Base-by-base conservation (phyloP, 257 asterid species). In the Nicotiana attenuata region DNA sequence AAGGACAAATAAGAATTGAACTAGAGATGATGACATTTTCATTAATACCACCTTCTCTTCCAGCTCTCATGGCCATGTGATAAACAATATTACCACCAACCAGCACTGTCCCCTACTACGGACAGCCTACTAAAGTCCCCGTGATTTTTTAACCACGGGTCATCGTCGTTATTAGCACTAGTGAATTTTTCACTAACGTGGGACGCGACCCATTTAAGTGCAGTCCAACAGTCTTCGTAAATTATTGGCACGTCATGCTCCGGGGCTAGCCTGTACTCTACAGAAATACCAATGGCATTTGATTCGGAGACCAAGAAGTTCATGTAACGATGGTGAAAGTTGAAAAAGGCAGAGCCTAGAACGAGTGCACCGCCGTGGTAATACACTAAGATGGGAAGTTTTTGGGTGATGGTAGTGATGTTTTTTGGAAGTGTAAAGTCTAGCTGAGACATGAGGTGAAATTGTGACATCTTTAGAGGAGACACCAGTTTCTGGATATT, bases 321-420 rank as follows among this genome's bases (percentile, higher is more conserved):
- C 14, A 87, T 47, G 78, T 82, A 85, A 15, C 78, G 65, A 68
- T 85, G 88, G 75, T 78, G 2, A 1, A 29, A 8, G 56, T 56
- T 53, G 0, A 82, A 81, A 53, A 87, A 87, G n/a, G 88, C 81
- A 0, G 89, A 87, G 15, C 83, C 89, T 15, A 82, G 56, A 31
- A 78, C 73, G 22, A 87, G 83, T 5, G 79, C 89, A 26, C 89
- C 88, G 5, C 89, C 84, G 5, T 87, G 89, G 83, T 80, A 87
- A 41, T 85, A 87, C 10, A 81, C 69, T 7, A 87, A 52, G 20
- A 87, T 76, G 53, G 88, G 86, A 19, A 82, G 77, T 50, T 57
- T 84, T 35, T 82, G 77, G 29, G 20, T 28, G 0, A 66, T 5
- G 5, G 69, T 9, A 14, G 1, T 33, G 14, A 38, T 7, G 81